Percentiles rank a stretch among this genome's conserved stretches.
phyloP scores from a whole-genome alignment of 2,329 filamentous ascomycete genomes.

The Epichloe scottii region DNA sequence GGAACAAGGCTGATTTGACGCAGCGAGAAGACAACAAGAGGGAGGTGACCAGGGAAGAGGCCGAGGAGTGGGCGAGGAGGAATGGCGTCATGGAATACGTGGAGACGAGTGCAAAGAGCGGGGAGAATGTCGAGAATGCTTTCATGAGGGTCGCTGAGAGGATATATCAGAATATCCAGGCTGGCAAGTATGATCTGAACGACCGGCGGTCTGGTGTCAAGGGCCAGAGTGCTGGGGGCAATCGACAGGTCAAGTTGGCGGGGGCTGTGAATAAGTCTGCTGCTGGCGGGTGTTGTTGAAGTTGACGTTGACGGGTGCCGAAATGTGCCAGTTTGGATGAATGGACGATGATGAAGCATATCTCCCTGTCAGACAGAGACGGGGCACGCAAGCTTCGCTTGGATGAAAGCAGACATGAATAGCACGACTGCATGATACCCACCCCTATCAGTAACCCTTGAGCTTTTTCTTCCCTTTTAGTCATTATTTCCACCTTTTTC shows the following conservation, averaged over 20 bases:
- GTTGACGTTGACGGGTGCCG: neutral
- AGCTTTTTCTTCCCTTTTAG: neutral
- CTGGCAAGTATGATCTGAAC: conserved; percentile 86
- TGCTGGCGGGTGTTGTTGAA: conserved; percentile 36
- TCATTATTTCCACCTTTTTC: neutral
- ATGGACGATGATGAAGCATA: neutral
- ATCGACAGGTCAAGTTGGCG: conserved; percentile 33
- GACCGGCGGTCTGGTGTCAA: conserved; percentile 89
- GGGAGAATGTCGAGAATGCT: conserved; percentile 83
- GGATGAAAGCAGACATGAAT: conserved; percentile 2
- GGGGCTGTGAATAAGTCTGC: conserved; percentile 25
- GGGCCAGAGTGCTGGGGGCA: conserved; percentile 42
- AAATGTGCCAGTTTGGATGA: neutral
- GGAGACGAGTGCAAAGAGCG: conserved; percentile 91
- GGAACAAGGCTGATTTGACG: conserved; percentile 85
- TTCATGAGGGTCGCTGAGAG: conserved; percentile 89
- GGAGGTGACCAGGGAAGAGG: conserved; percentile 71
- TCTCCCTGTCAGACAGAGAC: neutral
- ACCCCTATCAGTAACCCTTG: neutral
- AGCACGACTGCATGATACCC: conserved; percentile 6
- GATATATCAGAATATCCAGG: conserved; percentile 95
- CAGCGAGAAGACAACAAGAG: conserved; percentile 47
- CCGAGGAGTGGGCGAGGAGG: conserved; percentile 72
- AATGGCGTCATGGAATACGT: conserved; percentile 90
- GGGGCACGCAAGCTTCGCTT: neutral